Base-by-base conservation (phyloP, 345 rosid species). In the Psidium friedrichsthalianum region DNA sequence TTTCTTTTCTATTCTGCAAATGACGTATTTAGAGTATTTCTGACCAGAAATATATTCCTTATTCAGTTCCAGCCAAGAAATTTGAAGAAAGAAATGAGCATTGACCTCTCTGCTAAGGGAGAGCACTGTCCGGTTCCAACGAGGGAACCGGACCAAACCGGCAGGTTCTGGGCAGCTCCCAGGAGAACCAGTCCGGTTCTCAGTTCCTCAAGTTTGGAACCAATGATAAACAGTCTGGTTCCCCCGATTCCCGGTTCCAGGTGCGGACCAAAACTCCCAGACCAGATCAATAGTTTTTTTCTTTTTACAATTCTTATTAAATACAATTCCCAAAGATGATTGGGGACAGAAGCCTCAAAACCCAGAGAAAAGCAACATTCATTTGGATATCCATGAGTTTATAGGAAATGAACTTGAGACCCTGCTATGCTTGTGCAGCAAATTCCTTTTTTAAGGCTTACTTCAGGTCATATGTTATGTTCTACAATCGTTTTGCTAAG, bases 261-360 rank as follows among this genome's bases (percentile, higher is more conserved):
- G 20, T 27, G 40, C 0, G 2, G 10, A 59, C 29, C 0, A 0
- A 27, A 6, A 8, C 16, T 8, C 5, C 0, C 0, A 0, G 8
- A 61, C 0, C 0, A 1, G 2, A 27, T 0, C 0, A 0, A 27
- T 61, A 6, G 6, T 1, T 3, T 58, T n/a, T 2, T 12, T 61
- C 3, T 29, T 61, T 4, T 15, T 9, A 49, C 11, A 49, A 49
- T 49, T 49, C 51, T 49, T 49, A 49, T 49, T 49, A 49, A 29
- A 14, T 61, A 0, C 3, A 0, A 7, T 61, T 29, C 42, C 6
- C 20, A 29, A 53, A 15, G 42, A 64, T 29, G 76, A 64, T 0
- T 1, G 12, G 3, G 22, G 76, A 3, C 22, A 15, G 16, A 61
- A 61, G 74, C 42, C 42, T 61, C 42, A 29, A 61, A 61, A 29